phyloP scores from a whole-genome alignment of 805 yeast genomes.

The Saturnispora sekii region DNA sequence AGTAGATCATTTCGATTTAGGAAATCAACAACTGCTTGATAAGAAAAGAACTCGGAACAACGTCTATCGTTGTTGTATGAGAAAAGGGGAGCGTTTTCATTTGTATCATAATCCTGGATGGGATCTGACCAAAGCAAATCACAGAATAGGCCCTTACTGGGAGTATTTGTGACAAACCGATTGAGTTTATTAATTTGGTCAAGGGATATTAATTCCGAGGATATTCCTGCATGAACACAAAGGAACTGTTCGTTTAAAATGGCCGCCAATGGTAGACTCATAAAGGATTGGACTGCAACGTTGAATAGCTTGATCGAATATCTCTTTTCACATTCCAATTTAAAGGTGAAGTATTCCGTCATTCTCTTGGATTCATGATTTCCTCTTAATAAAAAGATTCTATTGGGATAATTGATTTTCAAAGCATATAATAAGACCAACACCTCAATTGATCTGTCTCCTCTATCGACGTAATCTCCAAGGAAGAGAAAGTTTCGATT shows the following conservation, averaged over 20 bases:
- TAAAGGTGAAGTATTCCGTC: slow-evolving; percentile 91
- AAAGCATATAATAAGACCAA: slow-evolving; percentile 65
- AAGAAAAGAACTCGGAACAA: slow-evolving; percentile 85
- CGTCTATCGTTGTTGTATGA: slow-evolving; percentile 68
- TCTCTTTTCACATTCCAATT: slow-evolving; percentile 81
- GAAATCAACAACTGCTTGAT: slow-evolving; percentile 70
- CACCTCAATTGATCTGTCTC: slow-evolving; percentile 84
- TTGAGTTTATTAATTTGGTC: slow-evolving; percentile 62
- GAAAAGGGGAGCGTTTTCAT: slow-evolving; percentile 31
- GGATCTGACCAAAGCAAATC: slow-evolving; percentile 97
- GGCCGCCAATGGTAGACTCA: slow-evolving; percentile 84
- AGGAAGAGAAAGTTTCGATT: slow-evolving; percentile 69
- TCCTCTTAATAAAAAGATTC: slow-evolving; percentile 79
- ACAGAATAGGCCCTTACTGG: slow-evolving; percentile 86
- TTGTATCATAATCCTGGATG: slow-evolving; percentile 63
- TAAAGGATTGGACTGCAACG: slow-evolving; percentile 67
- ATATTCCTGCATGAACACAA: slow-evolving; percentile 93
- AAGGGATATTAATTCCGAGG: slow-evolving; percentile 67
- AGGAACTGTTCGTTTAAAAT: slow-evolving; percentile 83
- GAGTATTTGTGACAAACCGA: slow-evolving; percentile 76
- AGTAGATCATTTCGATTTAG: slow-evolving; percentile 67
- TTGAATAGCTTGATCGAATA: slow-evolving; percentile 59
- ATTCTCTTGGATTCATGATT: slow-evolving; percentile 92
- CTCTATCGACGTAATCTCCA: slow-evolving; percentile 95
- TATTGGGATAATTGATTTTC: slow-evolving; percentile 64